Conservation (phyloP, 345 rosid genomes). For the Ceriops tagal region DNA sequence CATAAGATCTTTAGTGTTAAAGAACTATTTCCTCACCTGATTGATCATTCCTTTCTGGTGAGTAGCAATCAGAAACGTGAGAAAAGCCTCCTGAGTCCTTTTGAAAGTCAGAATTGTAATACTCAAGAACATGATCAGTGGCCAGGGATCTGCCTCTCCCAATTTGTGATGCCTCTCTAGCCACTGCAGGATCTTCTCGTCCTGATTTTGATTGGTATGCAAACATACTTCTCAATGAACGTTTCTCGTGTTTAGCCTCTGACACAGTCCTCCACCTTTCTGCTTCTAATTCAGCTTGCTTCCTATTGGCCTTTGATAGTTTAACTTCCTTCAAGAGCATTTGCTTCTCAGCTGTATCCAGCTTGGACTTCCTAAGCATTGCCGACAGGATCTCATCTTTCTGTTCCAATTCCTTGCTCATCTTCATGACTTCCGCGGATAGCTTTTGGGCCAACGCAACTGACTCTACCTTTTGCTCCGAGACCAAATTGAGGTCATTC, state of each 20-base stretch:
- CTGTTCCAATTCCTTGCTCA: constrained; percentile 68
- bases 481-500: constrained; percentile 46
- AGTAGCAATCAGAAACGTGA: constrained; percentile 37
- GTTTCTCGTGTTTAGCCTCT: constrained; percentile 56
- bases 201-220: constrained; percentile 41
- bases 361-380: constrained; percentile 70
- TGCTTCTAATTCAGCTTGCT: constrained; percentile 68
- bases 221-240: constrained; percentile 73
- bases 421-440: constrained; percentile 55
- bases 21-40: constrained; percentile 34
- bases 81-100: constrained; percentile 35
- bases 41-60: constrained; percentile 39
- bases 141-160: constrained; percentile 35
- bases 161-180: constrained; percentile 33
- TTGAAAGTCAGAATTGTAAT: constrained; percentile 34
- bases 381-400: constrained; percentile 77
- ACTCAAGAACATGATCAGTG: constrained; percentile 30
- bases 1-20: neutral
- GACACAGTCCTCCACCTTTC: constrained; percentile 56
- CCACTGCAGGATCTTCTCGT: constrained; percentile 32
- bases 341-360: constrained; percentile 67
- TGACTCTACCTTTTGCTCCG: constrained; percentile 59
- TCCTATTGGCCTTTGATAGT: constrained; percentile 52
- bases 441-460: constrained; percentile 44
- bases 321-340: constrained; percentile 62